These are phyloP conservation scores for Neoboletus subvelutipes DNA, from an alignment of 768 basidiomycete genomes.

Conservation along the genomic window DNA sequence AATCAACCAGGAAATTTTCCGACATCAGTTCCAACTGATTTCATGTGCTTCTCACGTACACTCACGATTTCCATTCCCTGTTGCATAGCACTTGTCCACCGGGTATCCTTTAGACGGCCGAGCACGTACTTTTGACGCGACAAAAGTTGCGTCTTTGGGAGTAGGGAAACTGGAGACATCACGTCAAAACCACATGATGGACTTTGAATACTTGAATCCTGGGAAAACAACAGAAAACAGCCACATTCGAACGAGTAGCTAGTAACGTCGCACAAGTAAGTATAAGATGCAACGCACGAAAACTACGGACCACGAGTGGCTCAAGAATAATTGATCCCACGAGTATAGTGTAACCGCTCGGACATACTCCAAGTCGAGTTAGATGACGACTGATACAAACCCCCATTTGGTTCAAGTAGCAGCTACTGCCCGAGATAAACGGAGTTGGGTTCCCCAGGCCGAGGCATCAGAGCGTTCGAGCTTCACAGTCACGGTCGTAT, in stretches of 20 bases:
- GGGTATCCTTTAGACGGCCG: not conserved
- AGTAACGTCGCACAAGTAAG: not conserved
- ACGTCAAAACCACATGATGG: not conserved
- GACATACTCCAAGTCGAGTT: not conserved
- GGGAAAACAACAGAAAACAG: not conserved
- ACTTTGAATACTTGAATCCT: not conserved
- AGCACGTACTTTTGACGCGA: not conserved
- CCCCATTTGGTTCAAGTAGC: not conserved
- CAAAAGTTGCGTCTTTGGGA: not conserved
- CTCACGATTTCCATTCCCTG: conserved; percentile 4
- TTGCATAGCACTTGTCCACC: not conserved
- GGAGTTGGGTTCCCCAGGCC: not conserved
- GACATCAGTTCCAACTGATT: not conserved
- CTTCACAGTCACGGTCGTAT: not conserved
- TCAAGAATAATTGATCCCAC: not conserved
- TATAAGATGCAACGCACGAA: not conserved
- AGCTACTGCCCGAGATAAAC: not conserved
- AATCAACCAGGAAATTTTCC: not conserved
- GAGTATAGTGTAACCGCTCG: not conserved
- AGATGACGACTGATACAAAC: not conserved
- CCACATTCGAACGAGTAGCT: too few species aligned
- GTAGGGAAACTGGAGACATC: not conserved
- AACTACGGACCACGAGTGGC: not conserved
- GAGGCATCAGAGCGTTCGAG: not conserved
- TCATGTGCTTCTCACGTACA: conserved; percentile 5